Evolutionary conservation across 257 asterid species (phyloP), one percentile per base, ranked within the genome.

Genomic region (Fraxinus americana): DNA sequence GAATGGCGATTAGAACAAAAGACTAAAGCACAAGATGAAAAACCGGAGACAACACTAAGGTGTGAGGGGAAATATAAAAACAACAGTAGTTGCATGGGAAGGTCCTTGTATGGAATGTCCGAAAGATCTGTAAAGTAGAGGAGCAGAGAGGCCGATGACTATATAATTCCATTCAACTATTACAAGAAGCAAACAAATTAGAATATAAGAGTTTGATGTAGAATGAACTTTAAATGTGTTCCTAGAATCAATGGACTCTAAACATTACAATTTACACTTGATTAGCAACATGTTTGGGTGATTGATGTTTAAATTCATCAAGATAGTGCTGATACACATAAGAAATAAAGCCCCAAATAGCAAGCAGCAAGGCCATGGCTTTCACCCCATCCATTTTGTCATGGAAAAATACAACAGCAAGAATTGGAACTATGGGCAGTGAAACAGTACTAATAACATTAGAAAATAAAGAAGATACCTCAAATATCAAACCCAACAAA

Each of bases 331-430:
- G 92, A 78, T 86, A 88, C n/a, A 88, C 68, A 65, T 85, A 88
- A 1, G 94, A 90, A 4, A 76, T 65, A 79, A 72, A 86, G 1
- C 94, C 92, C 94, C 91, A 90, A 3, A 85, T 29, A 2, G 92
- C 90, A 82, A 88, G 65, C 70, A 90, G 2, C 86, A 90, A 72
- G 1, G 90, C 82, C 39, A 84, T 81, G 9, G 80, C 79, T 63
- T 88, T 85, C 12, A 83, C 74, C 5, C 90, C 86, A 65, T 27
- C 79, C 85, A 90, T 79, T 76, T 69, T 77, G 25, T 90, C 92
- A n/a, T 79, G 21, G 72, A 90, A 82, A 48, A 88, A 72, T 2
- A 88, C 41, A 3, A 86, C 88, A 5, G 89, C 92, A 1, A 84
- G 43, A 59, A 87, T 74, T 19, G 91, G 92, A 67, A 84, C 75